A percentile compares a stretch with the other conserved stretches of the same genome.
Conservation (phyloP, 2,329 filamentous ascomycete species). For the Claviceps sp. region DNA sequence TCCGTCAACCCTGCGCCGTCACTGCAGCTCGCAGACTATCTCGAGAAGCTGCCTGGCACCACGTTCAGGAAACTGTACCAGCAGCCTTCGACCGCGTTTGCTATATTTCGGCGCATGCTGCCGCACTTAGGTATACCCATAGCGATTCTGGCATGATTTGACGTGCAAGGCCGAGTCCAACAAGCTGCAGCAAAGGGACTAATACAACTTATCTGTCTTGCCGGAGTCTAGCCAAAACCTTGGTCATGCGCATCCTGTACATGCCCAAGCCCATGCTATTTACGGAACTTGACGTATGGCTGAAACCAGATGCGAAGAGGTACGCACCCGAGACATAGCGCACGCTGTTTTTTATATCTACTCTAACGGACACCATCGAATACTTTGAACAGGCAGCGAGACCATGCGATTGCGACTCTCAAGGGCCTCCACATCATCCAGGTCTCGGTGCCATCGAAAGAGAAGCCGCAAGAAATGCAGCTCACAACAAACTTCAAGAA, state of each 20-base stretch:
- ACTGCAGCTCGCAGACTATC: slow-evolving; percentile 67
- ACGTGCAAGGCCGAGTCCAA: background rate
- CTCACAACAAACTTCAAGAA: slow-evolving; percentile 71
- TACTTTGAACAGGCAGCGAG: slow-evolving; percentile 48
- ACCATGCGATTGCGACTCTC: slow-evolving; percentile 71
- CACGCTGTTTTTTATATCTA: background rate
- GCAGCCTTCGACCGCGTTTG: slow-evolving; percentile 87
- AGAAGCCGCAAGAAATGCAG: slow-evolving; percentile 55
- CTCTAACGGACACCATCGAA: slow-evolving; percentile 1
- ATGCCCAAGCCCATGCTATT: slow-evolving; percentile 68
- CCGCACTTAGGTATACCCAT: slow-evolving; percentile 61
- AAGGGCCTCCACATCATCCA: slow-evolving; percentile 76
- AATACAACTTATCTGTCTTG: background rate
- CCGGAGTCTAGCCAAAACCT: slow-evolving; percentile 58
- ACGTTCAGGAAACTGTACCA: slow-evolving; percentile 88
- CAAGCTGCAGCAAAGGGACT: background rate
- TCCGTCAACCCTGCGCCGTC: slow-evolving; percentile 33
- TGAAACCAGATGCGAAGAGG: slow-evolving; percentile 49
- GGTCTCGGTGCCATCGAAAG: slow-evolving; percentile 46
- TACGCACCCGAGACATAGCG: slow-evolving; percentile 6
- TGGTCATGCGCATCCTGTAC: slow-evolving; percentile 93
- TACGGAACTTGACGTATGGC: slow-evolving; percentile 75
- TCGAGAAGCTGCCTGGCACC: slow-evolving; percentile 79
- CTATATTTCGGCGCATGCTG: slow-evolving; percentile 94
- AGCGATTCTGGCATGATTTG: background rate